Evolutionary conservation across 2,329 filamentous ascomycete species (phyloP).

Genomic region (Lecanoromycetidae sp.): DNA sequence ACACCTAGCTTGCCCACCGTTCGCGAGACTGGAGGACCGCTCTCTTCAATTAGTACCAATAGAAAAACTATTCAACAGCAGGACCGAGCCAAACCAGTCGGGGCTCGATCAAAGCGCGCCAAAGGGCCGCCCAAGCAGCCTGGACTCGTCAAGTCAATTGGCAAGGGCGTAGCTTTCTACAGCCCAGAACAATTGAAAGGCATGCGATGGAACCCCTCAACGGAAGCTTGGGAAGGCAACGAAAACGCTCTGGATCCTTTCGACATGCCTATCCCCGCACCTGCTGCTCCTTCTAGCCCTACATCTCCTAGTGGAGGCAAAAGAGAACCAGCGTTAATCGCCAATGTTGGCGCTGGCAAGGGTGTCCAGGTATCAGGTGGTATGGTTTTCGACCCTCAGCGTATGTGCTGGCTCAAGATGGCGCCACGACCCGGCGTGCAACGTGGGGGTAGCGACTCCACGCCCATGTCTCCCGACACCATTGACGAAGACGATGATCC

Average conservation of each 20-base stretch:
- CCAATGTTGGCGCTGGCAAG: conserved; percentile 71
- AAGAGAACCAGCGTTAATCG: conserved; percentile 66
- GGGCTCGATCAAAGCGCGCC: conserved; percentile 39
- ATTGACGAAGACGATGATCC: conserved; percentile 83
- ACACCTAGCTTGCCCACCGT: conserved; percentile 15
- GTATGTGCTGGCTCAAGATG: conserved; percentile 95
- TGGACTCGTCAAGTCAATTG: conserved; percentile 77
- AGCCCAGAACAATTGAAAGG: conserved; percentile 61
- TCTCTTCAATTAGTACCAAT: conserved; percentile 37
- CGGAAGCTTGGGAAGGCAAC: conserved; percentile 90
- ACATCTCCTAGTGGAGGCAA: conserved; percentile 22
- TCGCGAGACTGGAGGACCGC: conserved; percentile 14
- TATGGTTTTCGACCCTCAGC: conserved; percentile 95
- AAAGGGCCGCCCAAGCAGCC: conserved; percentile 56
- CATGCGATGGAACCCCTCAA: conserved; percentile 86
- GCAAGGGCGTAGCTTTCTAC: conserved; percentile 39
- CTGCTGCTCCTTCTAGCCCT: conserved; percentile 29
- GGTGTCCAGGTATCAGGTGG: conserved; percentile 90
- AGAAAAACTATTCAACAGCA: conserved; percentile 42
- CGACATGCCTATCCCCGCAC: conserved; percentile 42
- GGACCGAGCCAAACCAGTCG: conserved; percentile 39
- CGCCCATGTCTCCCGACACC: conserved; percentile 42
- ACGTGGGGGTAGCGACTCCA: conserved; percentile 20
- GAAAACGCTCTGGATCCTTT: conserved; percentile 74
- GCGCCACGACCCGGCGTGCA: conserved; percentile 25